Conservation (phyloP, 2,329 filamentous ascomycete genomes). For the Alternaria postmessia region DNA sequence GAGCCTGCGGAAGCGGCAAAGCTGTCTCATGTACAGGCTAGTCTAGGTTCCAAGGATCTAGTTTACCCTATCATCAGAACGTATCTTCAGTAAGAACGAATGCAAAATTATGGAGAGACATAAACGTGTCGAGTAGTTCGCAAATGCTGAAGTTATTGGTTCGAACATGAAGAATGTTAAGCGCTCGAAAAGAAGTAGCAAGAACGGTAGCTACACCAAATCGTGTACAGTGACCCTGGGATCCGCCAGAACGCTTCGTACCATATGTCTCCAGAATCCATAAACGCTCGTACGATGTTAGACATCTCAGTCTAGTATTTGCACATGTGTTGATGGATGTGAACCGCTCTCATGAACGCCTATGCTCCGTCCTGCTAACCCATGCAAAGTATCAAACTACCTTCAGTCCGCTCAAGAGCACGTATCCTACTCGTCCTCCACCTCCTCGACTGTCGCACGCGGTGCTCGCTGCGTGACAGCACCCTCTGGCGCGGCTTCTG, state of each 20-base stretch:
- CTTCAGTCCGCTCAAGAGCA: background rate
- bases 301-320: background rate
- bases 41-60: background rate
- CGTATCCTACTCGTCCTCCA: constrained; percentile 40
- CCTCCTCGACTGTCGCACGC: constrained; percentile 50
- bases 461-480: constrained; percentile 39
- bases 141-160: background rate
- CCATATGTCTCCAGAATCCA: background rate
- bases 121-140: background rate
- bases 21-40: background rate
- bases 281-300: background rate
- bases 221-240: background rate
- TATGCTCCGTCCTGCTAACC: constrained; percentile 12
- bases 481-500: constrained; percentile 30
- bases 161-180: background rate
- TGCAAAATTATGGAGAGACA: background rate
- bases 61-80: background rate
- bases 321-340: background rate
- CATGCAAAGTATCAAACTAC: constrained; percentile 12
- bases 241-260: background rate
- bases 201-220: background rate
- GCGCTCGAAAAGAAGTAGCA: background rate
- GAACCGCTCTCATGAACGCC: constrained; percentile 6
- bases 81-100: background rate
- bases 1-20: background rate